Evolutionary conservation across 2,329 filamentous ascomycete genomes (phyloP).

Genomic region (Knufia petricola): DNA sequence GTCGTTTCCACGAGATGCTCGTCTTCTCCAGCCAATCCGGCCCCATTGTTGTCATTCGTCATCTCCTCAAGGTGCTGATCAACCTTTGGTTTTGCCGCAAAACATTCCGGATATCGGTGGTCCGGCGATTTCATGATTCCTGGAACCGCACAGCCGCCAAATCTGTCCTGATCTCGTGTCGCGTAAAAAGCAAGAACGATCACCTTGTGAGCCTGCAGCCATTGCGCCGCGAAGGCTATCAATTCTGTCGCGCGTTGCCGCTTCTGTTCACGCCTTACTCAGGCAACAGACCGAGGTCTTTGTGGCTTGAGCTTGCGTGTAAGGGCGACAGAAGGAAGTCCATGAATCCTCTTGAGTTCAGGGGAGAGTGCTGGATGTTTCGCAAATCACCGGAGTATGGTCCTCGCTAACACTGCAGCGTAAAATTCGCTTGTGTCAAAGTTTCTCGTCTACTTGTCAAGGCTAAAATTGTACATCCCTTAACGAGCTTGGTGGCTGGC

Average conservation of each 20-base stretch:
- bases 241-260: no score
- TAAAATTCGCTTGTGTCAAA: not conserved
- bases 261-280: no score
- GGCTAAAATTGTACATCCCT: slow-evolving; percentile 3
- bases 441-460: not conserved
- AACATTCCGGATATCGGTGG: no score
- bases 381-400: not conserved
- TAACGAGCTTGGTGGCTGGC: slow-evolving; percentile 1
- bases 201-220: no score
- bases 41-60: slow-evolving; percentile 1
- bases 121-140: not conserved
- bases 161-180: not conserved
- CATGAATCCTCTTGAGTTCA: no score
- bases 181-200: not conserved
- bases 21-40: slow-evolving; percentile 7
- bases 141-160: not conserved
- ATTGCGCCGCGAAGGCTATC: no score
- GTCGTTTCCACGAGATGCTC: slow-evolving; percentile 2
- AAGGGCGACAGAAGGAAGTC: no score
- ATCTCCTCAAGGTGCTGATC: slow-evolving; percentile 6
- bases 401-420: not conserved
- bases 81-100: not conserved
- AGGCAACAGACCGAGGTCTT: no score
- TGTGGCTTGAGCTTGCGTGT: no score
- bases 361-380: not conserved